These are phyloP conservation scores for Dimargaris cristalligena DNA, from an alignment of 192 early-diverging fungal species.

Conservation along the genomic window DNA sequence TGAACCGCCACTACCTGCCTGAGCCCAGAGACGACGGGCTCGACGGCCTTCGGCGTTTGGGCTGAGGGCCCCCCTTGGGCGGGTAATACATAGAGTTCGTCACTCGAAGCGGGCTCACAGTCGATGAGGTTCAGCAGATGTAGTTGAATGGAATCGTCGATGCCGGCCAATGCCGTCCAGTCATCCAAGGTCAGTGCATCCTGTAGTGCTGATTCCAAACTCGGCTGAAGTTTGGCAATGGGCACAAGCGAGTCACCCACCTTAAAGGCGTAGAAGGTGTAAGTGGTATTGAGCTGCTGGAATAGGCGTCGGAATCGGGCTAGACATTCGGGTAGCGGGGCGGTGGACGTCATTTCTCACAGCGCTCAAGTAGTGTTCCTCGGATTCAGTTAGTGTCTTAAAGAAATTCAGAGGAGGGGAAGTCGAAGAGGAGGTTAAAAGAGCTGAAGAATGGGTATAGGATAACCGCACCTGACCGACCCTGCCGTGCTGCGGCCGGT, in stretches of 20 bases:
- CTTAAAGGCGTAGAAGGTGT: background rate
- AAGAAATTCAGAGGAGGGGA: too few relatives aligned
- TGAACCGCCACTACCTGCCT: background rate
- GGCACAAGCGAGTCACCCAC: conserved; percentile 6
- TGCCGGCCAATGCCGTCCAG: background rate
- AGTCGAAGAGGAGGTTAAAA: too few relatives aligned
- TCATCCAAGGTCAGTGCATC: background rate
- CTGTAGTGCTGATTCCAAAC: background rate
- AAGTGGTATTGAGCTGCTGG: conserved; percentile 6
- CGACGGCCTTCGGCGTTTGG: too few relatives aligned
- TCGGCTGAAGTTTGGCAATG: background rate
- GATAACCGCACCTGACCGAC: too few relatives aligned
- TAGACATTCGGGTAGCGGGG: background rate
- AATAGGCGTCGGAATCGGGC: background rate
- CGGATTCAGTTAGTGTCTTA: too few relatives aligned
- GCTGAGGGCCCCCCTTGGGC: background rate
- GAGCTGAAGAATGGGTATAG: too few relatives aligned
- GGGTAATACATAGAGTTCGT: background rate
- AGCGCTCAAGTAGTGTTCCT: too few relatives aligned
- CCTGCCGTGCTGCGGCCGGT: too few relatives aligned
- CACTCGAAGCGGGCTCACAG: background rate
- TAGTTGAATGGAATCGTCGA: background rate
- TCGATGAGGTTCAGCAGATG: background rate
- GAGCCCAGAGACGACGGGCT: background rate
- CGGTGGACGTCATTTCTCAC: too few relatives aligned